Evolutionary conservation across 169 alveolate species (phyloP), one percentile per base, ranked within the genome.

Genomic region (Plasmodium gonderi): DNA sequence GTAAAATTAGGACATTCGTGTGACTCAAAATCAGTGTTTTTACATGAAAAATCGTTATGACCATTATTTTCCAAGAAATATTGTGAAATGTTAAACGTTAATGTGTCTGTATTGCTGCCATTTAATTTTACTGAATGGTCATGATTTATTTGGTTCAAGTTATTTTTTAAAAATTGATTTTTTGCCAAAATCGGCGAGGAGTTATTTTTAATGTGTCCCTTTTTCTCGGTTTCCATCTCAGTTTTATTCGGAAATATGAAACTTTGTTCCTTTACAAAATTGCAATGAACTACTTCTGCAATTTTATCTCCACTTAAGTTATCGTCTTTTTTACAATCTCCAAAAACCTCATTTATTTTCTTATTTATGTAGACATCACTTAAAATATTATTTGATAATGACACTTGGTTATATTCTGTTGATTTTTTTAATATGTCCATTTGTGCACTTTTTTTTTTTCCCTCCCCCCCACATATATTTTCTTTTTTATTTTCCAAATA

Each of bases 391-490:
- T 74, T 51, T 72, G 92, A 54, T 54, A 33, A 4, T 74, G 87
- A 42, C n/a, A 38, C 42, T 36, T 85, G 78, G 45, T 75, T 45
- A 77, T 36, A 85, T 54, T 38, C 5, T 33, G 83, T 76, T 74
- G 40, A 14, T 51, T 85, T 85, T 85, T 85, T 85, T 85, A 85
- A 38, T 67, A 74, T 36, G 49, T 85, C 68, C 65, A 74, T 85
- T 51, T 49, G 17, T 51, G 68, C 49, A 33, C 17, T 60, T 38
- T 83, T 33, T 51, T 38, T 85, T 83, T 83, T 47, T 26, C 44
- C 82, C 20, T 68, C 23, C 14, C 44, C 82, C 20, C 38, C 23
- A 38, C 33, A 74, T 54, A 40, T 64, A 51, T 51, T 8, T 29
- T 79, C 44, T 54, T 79, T 79, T 79, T 60, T n/a, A 29, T 82